phyloP scores from a whole-genome alignment of 306 rosid species.

The Cicer pinnatifidum region DNA sequence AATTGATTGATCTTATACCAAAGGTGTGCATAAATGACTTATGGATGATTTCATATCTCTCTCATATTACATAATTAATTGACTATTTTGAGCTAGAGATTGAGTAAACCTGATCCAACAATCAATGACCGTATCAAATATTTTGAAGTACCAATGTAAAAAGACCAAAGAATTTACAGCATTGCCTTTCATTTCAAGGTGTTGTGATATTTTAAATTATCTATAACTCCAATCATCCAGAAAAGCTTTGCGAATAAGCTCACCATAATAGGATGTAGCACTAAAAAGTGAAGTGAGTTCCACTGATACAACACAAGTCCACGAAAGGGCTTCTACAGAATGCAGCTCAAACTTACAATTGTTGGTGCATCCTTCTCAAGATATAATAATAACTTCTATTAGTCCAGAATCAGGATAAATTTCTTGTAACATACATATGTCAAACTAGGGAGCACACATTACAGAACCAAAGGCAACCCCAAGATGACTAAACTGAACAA shows the following conservation, averaged over 20 bases:
- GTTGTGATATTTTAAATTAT: neutral
- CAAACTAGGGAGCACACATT: neutral
- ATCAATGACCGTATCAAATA: neutral
- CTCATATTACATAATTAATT: neutral
- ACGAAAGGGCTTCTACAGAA: neutral
- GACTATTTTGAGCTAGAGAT: neutral
- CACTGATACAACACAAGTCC: neutral
- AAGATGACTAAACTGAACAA: neutral
- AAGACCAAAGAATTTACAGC: neutral
- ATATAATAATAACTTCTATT: neutral
- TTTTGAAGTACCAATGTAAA: neutral
- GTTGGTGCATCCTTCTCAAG: neutral
- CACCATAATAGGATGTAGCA: neutral
- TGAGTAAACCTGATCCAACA: neutral
- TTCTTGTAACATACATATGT: neutral
- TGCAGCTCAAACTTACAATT: neutral
- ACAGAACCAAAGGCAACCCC: constrained; percentile 1
- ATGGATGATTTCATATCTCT: neutral
- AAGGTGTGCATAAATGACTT: neutral
- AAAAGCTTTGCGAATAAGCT: neutral
- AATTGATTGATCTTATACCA: constrained; percentile 2
- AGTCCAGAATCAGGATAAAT: constrained; percentile 1
- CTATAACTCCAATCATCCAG: neutral
- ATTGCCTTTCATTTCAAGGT: neutral
- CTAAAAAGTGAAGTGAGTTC: neutral